These are phyloP conservation scores for Ogataea methylovora DNA, from an alignment of 805 yeast genomes.

Conservation along the genomic window DNA sequence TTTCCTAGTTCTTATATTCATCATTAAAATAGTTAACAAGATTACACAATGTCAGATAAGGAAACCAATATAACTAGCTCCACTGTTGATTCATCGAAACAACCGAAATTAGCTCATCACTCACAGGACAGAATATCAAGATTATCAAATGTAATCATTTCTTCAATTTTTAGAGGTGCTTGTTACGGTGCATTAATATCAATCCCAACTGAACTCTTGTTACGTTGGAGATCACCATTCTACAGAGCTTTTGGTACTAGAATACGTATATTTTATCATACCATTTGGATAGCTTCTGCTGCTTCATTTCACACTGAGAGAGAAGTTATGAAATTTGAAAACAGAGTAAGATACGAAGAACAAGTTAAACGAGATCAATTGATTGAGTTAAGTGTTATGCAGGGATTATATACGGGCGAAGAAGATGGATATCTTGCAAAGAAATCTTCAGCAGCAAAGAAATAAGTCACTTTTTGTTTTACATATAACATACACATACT, in stretches of 20 bases:
- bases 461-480: too few species aligned
- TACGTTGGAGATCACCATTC: constrained; percentile 29
- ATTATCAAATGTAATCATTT: constrained; percentile 20
- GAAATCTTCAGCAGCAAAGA: too few species aligned
- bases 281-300: constrained; percentile 27
- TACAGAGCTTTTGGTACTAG: constrained; percentile 29
- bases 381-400: constrained; percentile 24
- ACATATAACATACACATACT: too few species aligned
- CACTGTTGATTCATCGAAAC: background rate
- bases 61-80: too few species aligned
- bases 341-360: constrained; percentile 22
- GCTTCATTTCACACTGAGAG: constrained; percentile 29
- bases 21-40: too few species aligned
- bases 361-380: constrained; percentile 22
- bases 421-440: constrained; percentile 16
- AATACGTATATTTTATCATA: constrained; percentile 29
- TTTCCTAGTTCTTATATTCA: too few species aligned
- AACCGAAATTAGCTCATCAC: constrained; percentile 13
- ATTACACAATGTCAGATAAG: too few species aligned
- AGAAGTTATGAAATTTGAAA: constrained; percentile 27
- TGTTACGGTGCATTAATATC: constrained; percentile 30
- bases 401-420: constrained; percentile 25
- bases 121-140: constrained; percentile 17
- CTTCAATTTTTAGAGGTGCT: constrained; percentile 26
- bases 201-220: constrained; percentile 26